Percentiles rank a stretch among this genome's conserved stretches.
Conservation (phyloP, 257 asterid species). For the Solanum piurae region DNA sequence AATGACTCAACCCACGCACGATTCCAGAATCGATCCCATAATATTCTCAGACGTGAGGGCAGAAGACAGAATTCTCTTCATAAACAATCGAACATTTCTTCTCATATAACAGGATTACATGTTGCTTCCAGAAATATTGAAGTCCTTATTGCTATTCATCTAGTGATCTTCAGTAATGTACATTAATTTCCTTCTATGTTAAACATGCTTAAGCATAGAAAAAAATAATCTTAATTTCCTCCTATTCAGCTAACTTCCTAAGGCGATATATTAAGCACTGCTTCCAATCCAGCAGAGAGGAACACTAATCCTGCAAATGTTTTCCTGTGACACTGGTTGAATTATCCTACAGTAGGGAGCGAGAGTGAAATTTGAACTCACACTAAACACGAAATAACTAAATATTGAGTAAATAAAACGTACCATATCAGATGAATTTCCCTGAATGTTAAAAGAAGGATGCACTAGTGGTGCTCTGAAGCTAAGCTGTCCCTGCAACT, state of each 20-base stretch:
- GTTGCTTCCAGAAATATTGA: neutral
- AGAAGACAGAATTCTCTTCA: neutral
- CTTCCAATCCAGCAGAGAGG: neutral
- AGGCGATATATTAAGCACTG: neutral
- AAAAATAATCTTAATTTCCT: neutral
- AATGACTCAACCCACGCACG: neutral
- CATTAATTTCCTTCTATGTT: neutral
- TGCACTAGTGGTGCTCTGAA: slow-evolving; percentile 15
- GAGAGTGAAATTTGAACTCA: neutral
- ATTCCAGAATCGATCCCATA: neutral
- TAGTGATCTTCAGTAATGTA: neutral
- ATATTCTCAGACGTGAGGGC: neutral
- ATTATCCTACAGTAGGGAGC: neutral
- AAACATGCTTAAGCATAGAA: neutral
- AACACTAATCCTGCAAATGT: neutral
- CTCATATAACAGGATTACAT: neutral
- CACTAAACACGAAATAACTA: neutral
- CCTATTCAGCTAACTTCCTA: neutral
- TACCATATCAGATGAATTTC: slow-evolving; percentile 15
- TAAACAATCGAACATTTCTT: neutral
- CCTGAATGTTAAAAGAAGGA: slow-evolving; percentile 18
- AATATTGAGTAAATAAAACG: neutral
- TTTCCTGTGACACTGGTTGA: neutral
- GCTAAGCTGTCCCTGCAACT: slow-evolving; percentile 23
- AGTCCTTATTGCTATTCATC: neutral